phyloP scores from a whole-genome alignment of 2,329 filamentous ascomycete genomes.

The Monosporascus sp. region DNA sequence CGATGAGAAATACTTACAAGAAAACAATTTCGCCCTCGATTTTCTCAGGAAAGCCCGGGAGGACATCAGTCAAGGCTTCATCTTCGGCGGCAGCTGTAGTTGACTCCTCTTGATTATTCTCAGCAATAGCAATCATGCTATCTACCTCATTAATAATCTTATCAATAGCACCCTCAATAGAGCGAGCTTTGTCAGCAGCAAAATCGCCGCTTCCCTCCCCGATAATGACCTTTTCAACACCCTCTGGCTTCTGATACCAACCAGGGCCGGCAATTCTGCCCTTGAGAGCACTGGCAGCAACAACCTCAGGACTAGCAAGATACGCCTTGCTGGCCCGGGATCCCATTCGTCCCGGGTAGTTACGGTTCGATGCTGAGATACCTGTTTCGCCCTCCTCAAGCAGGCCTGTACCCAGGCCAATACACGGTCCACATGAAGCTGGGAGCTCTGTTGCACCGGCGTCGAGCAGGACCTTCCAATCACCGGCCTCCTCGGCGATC shows the following conservation, averaged over 20 bases:
- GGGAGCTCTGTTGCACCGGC: constrained; percentile 72
- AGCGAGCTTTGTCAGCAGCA: constrained; percentile 60
- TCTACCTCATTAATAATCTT: constrained; percentile 7
- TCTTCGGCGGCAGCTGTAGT: constrained; percentile 21
- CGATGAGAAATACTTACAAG: constrained; percentile 48
- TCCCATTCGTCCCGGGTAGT: constrained; percentile 91
- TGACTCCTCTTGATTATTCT: background rate
- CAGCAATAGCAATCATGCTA: constrained; percentile 2
- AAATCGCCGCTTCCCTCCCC: constrained; percentile 67
- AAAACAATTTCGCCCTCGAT: constrained; percentile 70
- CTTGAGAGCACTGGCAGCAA: constrained; percentile 78
- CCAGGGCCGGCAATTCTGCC: constrained; percentile 73
- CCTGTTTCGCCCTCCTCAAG: constrained; percentile 83
- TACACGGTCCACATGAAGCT: constrained; percentile 77
- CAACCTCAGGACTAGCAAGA: constrained; percentile 82
- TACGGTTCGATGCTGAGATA: constrained; percentile 78
- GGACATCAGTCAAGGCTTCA: constrained; percentile 65
- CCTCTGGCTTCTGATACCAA: constrained; percentile 69
- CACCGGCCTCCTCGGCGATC: constrained; percentile 71
- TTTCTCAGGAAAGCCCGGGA: constrained; percentile 79
- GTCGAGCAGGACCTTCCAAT: constrained; percentile 78
- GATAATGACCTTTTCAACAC: constrained; percentile 60
- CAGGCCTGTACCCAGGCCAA: constrained; percentile 73
- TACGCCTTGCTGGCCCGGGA: constrained; percentile 76
- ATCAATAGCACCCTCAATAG: constrained; percentile 56